Percentiles rank a stretch among this genome's conserved stretches.
phyloP scores from a whole-genome alignment of 2,329 filamentous ascomycete genomes.

The Fusarium sarcochroum region DNA sequence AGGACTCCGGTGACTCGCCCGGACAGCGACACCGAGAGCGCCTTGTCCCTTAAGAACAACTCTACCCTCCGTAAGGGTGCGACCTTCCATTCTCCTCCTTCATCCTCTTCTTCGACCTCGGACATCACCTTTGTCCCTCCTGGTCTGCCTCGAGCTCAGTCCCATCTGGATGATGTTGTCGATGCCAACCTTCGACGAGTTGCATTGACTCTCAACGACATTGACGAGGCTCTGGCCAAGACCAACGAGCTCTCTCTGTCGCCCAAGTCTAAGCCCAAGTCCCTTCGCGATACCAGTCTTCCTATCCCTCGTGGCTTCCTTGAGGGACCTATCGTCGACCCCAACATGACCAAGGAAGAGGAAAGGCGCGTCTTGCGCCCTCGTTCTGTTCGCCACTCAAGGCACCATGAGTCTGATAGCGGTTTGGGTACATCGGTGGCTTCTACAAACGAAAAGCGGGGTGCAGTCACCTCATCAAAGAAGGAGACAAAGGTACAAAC shows the following conservation, averaged over 20 bases:
- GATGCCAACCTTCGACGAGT: constrained; percentile 78
- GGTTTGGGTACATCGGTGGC: constrained; percentile 87
- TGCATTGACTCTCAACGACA: constrained; percentile 74
- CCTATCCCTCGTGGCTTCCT: constrained; percentile 73
- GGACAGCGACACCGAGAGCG: constrained; percentile 51
- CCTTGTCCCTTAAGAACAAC: constrained; percentile 55
- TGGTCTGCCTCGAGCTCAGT: constrained; percentile 75
- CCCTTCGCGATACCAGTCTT: constrained; percentile 68
- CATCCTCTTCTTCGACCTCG: constrained; percentile 57
- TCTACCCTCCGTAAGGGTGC: constrained; percentile 76
- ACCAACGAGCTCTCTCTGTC: constrained; percentile 58
- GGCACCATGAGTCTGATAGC: constrained; percentile 86
- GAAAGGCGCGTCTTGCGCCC: constrained; percentile 67
- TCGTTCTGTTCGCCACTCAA: constrained; percentile 68
- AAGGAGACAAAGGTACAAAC: constrained; percentile 60
- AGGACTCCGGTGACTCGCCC: constrained; percentile 61
- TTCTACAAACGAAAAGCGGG: constrained; percentile 68
- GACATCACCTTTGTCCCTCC: constrained; percentile 64
- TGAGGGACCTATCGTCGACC: constrained; percentile 67
- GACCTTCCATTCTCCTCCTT: constrained; percentile 71
- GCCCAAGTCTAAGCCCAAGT: constrained; percentile 50
- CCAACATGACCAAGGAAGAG: constrained; percentile 61
- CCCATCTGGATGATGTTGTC: constrained; percentile 78
- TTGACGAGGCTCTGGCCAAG: constrained; percentile 73
- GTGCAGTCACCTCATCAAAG: constrained; percentile 58